Conservation (phyloP, 225 moss, liverwort and hornwort species). For the Pseudoscleropodium purum region DNA sequence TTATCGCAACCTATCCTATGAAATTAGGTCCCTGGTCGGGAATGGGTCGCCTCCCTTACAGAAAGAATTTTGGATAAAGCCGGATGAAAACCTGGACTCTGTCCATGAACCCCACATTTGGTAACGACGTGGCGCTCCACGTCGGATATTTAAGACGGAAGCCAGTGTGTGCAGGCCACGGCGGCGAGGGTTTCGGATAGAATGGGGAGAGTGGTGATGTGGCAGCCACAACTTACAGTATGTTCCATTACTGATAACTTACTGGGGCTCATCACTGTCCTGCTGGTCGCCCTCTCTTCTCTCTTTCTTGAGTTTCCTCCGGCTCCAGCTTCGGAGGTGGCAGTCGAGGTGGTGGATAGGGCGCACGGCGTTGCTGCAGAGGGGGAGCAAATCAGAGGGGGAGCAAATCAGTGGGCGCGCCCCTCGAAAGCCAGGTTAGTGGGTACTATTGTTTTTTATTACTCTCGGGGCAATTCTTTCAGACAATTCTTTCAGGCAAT, state of each 20-base stretch:
- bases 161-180: neutral
- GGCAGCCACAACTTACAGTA: neutral
- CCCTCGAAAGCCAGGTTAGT: slow-evolving; percentile 5
- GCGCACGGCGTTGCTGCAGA: neutral
- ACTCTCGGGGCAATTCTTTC: neutral
- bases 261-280: neutral
- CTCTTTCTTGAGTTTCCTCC: neutral
- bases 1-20: too few species aligned
- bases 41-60: too few species aligned
- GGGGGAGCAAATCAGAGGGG: slow-evolving; percentile 1
- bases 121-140: neutral
- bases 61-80: neutral
- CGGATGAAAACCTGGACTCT: neutral
- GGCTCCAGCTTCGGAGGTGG: neutral
- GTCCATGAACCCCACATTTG: neutral
- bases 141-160: neutral
- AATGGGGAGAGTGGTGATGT: neutral
- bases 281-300: neutral
- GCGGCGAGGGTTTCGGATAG: slow-evolving; percentile 8
- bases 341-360: neutral
- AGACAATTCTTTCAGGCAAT: too few species aligned
- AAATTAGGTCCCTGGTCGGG: too few species aligned
- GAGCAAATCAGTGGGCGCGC: neutral
- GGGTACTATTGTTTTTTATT: neutral
- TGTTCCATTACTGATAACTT: neutral